Base-by-base conservation (phyloP, 2,329 filamentous ascomycete genomes). In the Ophiognomonia clavigignenti-juglandacearum region DNA sequence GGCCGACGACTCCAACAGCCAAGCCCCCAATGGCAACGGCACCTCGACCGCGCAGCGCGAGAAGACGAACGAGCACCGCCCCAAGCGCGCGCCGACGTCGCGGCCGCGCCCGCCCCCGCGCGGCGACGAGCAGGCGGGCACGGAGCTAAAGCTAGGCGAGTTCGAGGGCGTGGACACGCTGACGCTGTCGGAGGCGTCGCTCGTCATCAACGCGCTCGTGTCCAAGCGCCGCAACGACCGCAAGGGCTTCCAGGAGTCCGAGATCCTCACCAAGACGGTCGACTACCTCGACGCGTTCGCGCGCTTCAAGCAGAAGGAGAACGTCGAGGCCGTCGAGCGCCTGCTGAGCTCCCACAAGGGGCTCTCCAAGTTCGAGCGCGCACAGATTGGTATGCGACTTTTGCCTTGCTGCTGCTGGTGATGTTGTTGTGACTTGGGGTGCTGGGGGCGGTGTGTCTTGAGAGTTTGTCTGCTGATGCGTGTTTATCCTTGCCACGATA, bases 261-360 rank as follows among this genome's bases (percentile, higher is more conserved):
- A 88, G 61, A 90, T 91, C 66, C 77, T 96, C 47, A 83, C 81
- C 53, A 91, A 95, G 66, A 96, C 92, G 22, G 78, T 90, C 55
- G 88, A 91, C 62, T 97, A 98, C 69, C 82, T 97, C 45, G 90
- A 96, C 59, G 83, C 90, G 53, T 98, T 98, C 69, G 86, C 91
- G 16, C 87, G 93, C 29, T 97, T 97, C 78, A 95, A 96, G 71
- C 84, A 91, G 60, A 90, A 92, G 65, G 88, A 95, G 66, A 93
- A 93, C 56, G 87, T 96, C 61, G 88, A 96, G 70, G 88, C 89
- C n/a, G 89, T 97, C 26, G 90, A 95, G 68, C 82, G 88, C 50
- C 73, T 96, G 58, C 77, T 96, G 54, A 86, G 86, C 56, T 80
- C 85, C 49, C 86, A 89, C 62, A 81, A 82, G 54, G 82, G 89